Evolutionary conservation across 306 rosid species (phyloP), one percentile per base, ranked within the genome.

Genomic region (Cucurbita ficifolia): DNA sequence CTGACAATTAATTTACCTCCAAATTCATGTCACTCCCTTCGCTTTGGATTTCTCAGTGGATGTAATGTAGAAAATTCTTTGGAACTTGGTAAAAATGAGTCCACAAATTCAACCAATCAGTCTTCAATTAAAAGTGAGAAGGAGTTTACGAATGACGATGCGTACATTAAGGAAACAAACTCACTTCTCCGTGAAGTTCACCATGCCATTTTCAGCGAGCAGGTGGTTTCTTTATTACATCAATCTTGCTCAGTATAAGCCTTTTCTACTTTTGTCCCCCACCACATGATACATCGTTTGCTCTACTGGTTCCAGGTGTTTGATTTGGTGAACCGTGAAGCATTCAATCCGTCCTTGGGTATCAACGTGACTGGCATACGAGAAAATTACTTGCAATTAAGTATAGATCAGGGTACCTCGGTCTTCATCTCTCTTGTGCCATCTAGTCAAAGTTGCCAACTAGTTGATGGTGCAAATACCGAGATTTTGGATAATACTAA

Each of bases 291-390:
- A 4, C 29, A 14, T n/a, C 12, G 33, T 76, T 76, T 35, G 77
- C 70, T 71, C 70, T 59, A 82, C 17, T 82, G 73, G 67, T 76
- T 80, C 53, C 84, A 94, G 99, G 95, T 91, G 82, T 94, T 94
- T 84, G 89, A 89, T 81, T 83, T 89, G 82, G 85, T 94, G 79
- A 94, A 89, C 76, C 92, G 92, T 53, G 97, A 90, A 80, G 99
- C 99, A 72, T 87, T 86, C 77, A 86, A 81, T 82, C 82, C 86
- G 72, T 83, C 94, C 52, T 45, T 72, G 2, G 90, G 92, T 59
- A 83, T 89, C 84, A 94, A 85, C 80, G 97, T 94, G 75, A 94
- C 97, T 74, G 99, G 96, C 68, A 83, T 94, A 71, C 84, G 87
- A 76, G 95, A 91, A 81, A 91, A 94, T 80, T 90, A 87, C 79